Conservation (phyloP, 352 stramenopile genomes). For the Phytopythium kandeliae region DNA sequence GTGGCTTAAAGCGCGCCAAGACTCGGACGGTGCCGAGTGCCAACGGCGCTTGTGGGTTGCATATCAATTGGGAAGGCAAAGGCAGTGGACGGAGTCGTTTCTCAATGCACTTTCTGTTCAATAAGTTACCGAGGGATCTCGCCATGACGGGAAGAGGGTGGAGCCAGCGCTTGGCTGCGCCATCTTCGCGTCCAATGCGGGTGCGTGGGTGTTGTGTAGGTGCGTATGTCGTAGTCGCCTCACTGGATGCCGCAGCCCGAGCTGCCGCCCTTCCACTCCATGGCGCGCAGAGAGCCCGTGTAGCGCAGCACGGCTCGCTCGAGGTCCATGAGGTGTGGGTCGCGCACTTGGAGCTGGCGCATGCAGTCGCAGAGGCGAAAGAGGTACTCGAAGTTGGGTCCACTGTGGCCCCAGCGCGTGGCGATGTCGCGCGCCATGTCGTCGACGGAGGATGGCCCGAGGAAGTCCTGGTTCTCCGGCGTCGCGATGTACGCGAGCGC, state of each 20-base stretch:
- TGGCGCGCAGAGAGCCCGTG: conserved; percentile 24
- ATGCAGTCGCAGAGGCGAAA: conserved; percentile 80
- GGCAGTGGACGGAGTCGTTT: no score
- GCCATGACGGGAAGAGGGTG: conserved; percentile 2
- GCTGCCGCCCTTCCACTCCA: conserved; percentile 28
- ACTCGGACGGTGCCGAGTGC: not conserved
- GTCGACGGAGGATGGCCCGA: conserved; percentile 60
- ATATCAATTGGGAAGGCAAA: no score
- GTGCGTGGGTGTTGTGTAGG: no score
- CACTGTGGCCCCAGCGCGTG: conserved; percentile 58
- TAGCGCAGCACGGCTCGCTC: conserved; percentile 66
- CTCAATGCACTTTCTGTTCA: no score
- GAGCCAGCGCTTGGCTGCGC: conserved; percentile 7
- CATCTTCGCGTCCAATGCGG: not conserved
- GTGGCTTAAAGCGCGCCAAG: not conserved
- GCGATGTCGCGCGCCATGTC: conserved; percentile 81
- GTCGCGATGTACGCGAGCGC: conserved; percentile 85
- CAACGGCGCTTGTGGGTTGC: no score
- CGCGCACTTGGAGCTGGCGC: conserved; percentile 60
- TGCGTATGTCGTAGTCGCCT: not conserved
- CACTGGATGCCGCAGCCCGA: conserved; percentile 47
- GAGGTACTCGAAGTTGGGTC: conserved; percentile 84
- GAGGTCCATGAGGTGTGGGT: conserved; percentile 68
- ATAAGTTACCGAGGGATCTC: no score
- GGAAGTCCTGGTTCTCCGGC: conserved; percentile 77